phyloP scores from a whole-genome alignment of 1,284 basidiomycete species.

The Agroathelia rolfsii region DNA sequence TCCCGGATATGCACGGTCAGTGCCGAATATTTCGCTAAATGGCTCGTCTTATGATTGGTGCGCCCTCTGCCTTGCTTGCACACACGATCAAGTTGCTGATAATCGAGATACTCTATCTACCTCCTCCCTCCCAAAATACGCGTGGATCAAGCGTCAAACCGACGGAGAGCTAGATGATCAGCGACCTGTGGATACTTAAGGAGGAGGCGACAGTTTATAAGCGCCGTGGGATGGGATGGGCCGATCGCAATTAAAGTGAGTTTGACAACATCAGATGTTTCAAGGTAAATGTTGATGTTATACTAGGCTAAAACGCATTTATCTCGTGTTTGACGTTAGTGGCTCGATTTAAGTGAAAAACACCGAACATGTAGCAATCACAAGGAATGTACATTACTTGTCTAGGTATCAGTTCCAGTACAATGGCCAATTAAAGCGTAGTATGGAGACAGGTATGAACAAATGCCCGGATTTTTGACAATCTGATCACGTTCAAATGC shows the following conservation, averaged over 20 bases:
- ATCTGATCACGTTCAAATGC: not conserved
- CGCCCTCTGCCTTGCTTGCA: too few species aligned
- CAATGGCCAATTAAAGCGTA: constrained; percentile 28
- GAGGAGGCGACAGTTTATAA: constrained; percentile 33
- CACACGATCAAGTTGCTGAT: too few species aligned
- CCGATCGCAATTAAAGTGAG: constrained; percentile 31
- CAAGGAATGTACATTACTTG: constrained; percentile 1
- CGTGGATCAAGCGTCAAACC: constrained; percentile 33
- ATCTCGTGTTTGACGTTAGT: constrained; percentile 31
- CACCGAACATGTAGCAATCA: not conserved
- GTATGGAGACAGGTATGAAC: constrained; percentile 27
- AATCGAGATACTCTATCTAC: too few species aligned
- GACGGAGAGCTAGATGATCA: constrained; percentile 32
- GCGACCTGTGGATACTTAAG: constrained; percentile 28
- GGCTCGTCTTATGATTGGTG: constrained; percentile 82
- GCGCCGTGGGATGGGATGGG: constrained; percentile 29
- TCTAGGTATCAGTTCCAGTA: constrained; percentile 32
- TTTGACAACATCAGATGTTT: not conserved
- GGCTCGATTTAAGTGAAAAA: constrained; percentile 26
- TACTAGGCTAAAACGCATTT: constrained; percentile 28
- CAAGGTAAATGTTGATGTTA: not conserved
- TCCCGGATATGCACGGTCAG: constrained; percentile 72
- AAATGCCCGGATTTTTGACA: not conserved
- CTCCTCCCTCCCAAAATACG: too few species aligned
- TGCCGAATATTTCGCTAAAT: constrained; percentile 71